Conservation (phyloP, 306 rosid species). For the Lathyrus sativus region DNA sequence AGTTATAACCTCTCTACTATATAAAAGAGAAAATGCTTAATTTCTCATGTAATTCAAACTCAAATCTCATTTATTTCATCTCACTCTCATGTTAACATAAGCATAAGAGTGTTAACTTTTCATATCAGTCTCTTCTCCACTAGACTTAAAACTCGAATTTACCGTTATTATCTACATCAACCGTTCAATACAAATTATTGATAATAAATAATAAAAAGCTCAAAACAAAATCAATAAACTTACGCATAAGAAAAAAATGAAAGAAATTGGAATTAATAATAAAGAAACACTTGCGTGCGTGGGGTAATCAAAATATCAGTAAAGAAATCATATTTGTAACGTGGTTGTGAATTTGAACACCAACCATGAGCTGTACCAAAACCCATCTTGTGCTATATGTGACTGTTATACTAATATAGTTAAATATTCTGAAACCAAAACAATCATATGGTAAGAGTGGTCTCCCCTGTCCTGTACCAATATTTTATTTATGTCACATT, state of each 20-base stretch:
- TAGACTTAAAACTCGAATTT: too few species aligned
- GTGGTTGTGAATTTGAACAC: conserved; percentile 28
- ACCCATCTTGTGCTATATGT: conserved; percentile 32
- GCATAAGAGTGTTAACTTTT: too few species aligned
- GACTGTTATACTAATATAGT: background rate
- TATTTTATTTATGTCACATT: conserved; percentile 29
- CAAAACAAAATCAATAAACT: background rate
- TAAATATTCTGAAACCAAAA: background rate
- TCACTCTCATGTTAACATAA: too few species aligned
- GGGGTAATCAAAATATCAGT: background rate
- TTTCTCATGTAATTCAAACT: too few species aligned
- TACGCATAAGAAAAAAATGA: background rate
- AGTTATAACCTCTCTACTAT: too few species aligned
- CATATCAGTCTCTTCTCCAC: too few species aligned
- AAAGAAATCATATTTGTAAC: background rate
- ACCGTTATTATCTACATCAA: too few species aligned
- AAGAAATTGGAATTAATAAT: background rate
- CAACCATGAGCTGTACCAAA: conserved; percentile 28
- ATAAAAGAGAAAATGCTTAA: too few species aligned
- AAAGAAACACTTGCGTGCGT: background rate
- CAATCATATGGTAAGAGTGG: conserved; percentile 30
- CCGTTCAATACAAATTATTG: too few species aligned
- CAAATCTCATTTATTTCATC: too few species aligned
- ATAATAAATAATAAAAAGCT: background rate
- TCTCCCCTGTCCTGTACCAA: conserved; percentile 24